These are phyloP conservation scores for Pichia kudriavzevii DNA, from an alignment of 1,139 yeast species.

Conservation along the genomic window DNA sequence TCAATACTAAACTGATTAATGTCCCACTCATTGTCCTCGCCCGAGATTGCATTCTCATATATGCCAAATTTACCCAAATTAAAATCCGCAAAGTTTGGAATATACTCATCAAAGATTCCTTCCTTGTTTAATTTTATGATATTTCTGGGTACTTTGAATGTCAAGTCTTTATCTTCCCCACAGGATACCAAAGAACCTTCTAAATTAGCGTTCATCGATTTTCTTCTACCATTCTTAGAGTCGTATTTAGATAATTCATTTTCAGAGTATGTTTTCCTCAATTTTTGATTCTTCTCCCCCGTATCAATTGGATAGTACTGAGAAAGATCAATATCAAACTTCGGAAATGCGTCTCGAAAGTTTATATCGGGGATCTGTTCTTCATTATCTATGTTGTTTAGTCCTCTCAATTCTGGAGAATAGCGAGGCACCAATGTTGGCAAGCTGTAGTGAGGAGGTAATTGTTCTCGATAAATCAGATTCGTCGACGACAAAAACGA, in stretches of 20 bases:
- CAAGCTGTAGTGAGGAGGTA: conserved; percentile 11
- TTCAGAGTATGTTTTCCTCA: conserved; percentile 48
- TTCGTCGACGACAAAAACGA: conserved; percentile 11
- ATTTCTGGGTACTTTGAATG: too few species aligned
- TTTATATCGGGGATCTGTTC: conserved; percentile 22
- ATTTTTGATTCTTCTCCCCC: too few species aligned
- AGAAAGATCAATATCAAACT: conserved; percentile 5
- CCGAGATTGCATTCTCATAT: conserved; percentile 19
- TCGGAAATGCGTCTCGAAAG: conserved; percentile 16
- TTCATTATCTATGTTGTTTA: conserved; percentile 25
- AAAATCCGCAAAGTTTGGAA: conserved; percentile 54
- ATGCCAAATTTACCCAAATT: conserved; percentile 31
- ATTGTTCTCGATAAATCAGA: conserved; percentile 8
- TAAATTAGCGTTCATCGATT: conserved; percentile 2
- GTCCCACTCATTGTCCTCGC: too few species aligned
- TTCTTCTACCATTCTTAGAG: conserved; percentile 21
- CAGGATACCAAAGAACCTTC: too few species aligned
- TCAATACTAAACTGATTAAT: too few species aligned
- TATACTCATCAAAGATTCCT: conserved; percentile 66
- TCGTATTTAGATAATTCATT: conserved; percentile 49
- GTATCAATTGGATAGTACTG: conserved; percentile 7
- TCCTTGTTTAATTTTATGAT: conserved; percentile 11
- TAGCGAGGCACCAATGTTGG: conserved; percentile 19
- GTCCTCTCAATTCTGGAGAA: conserved; percentile 15
- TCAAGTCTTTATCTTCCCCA: too few species aligned